Base-by-base conservation (phyloP, 495 filamentous ascomycete genomes). In the Talaromyces ruber region DNA sequence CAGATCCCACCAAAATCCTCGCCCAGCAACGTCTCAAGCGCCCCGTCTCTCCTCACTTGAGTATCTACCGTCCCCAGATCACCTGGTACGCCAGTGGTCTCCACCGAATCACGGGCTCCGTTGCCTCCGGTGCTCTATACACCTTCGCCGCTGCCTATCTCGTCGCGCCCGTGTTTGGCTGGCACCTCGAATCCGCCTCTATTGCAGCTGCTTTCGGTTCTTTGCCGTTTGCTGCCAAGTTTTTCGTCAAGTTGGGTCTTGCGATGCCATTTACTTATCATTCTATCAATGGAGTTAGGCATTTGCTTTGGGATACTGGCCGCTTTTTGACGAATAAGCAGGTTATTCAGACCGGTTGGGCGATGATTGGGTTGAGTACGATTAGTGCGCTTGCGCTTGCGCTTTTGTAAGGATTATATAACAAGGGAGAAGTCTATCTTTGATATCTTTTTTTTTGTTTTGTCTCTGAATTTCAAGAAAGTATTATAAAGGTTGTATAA, bases 221-320 rank as follows among this genome's bases (percentile, higher is more conserved):
- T 53, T 84, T 92, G 64, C 90, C 92, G 6, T 39, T 88, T 24
- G 76, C 80, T 52, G 80, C 80, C 63, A 91, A 94, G 83, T 69
- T 89, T 56, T 68, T 69, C n/a, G 65, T 90, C 63, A 99, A 99
- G 85, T 74, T 83, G 61, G 64, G 78, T 12, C 60, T 90, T 34
- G 90, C 91, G 45, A 81, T 89, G 73, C 93, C 93, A 21, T 97
- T 99, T 74, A 85, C 86, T 34, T 98, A 86, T 79, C 95, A 99
- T 76, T 74, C 73, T 63, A 71, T 92, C 66, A 97, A 96, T 77
- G 94, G 95, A 25, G 60, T 95, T n/a, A 85, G 92, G 69, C 94
- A 98, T 82, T 80, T 99, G 76, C 64, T 82, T 30, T 97, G 90
- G 88, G 94, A 99, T 81, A 72, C 86, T 57, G 88, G 87, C 39